Base-by-base conservation (phyloP, 352 stramenopile species). In the Phytophthora cajani region DNA sequence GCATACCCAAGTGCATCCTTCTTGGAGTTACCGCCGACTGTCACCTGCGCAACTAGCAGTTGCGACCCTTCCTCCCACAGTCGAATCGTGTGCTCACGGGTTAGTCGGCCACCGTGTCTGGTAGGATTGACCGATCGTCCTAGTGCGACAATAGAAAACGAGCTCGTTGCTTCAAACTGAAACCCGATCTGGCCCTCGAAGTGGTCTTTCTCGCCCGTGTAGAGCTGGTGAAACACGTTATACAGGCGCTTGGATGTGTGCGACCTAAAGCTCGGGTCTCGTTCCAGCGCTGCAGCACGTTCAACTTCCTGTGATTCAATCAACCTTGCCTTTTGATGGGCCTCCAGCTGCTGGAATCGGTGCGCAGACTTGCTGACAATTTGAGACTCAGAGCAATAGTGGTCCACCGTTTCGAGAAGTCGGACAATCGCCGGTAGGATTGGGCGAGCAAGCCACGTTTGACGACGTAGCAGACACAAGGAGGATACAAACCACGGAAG, bases 171-270 rank as follows among this genome's bases (percentile, higher is more conserved):
- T 73, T 96, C 89, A 71, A 96, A 96, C 58, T 96, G 89, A 53
- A 96, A 96, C 5, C 89, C 89, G 63, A 96, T 96, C 63, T 96
- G 89, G 0, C 89, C 89, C 68, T 96, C 89, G 59, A 96, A 96
- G 74, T 96, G 89, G 38, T 96, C 89, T 62, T 96, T 96, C 67
- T 95, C 88, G 10, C 89, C 89, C 0, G 87, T 96, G 72, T 96
- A 96, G 1, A 96, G 81, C 47, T 95, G 87, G 55, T 91, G 88
- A 61, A 96, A 96, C 30, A 95, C 87, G 36, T 96, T 96, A 69
- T 96, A 92, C 52, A 96, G 79, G 19, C 86, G 78, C 57, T 93
- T 93, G 3, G 84, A 87, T 30, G 77, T 72, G 47, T 88, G 83
- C 10, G 84, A 74, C 50, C 80, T 72, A 14, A 73, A 78, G 1